Conservation (phyloP, 1,139 yeast genomes). For the Pneumocystis carinii region DNA sequence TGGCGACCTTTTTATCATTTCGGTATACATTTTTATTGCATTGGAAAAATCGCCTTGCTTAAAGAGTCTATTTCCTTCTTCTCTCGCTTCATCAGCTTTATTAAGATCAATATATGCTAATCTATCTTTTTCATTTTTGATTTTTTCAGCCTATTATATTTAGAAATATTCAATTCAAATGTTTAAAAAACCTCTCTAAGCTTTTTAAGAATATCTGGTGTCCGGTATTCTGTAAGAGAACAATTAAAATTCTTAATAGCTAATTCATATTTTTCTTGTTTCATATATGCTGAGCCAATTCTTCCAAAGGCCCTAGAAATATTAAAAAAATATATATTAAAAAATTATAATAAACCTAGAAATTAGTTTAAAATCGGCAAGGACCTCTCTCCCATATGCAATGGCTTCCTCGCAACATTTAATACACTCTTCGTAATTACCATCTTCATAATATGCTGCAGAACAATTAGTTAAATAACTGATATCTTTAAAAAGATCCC, state of each 20-base stretch:
- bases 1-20: conserved; percentile 92
- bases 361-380: conserved; percentile 81
- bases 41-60: conserved; percentile 91
- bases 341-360: conserved; percentile 40
- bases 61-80: conserved; percentile 79
- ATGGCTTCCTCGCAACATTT: conserved; percentile 68
- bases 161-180: not conserved
- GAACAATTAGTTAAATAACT: conserved; percentile 92
- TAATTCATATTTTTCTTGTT: conserved; percentile 51
- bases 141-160: not conserved
- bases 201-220: conserved; percentile 82
- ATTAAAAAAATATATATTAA: not conserved
- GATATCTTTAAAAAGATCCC: conserved; percentile 67
- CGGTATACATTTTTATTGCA: conserved; percentile 88
- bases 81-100: conserved; percentile 89
- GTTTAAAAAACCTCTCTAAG: conserved; percentile 34
- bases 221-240: conserved; percentile 92
- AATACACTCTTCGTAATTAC: conserved; percentile 75
- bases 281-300: conserved; percentile 68
- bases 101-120: conserved; percentile 76
- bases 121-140: conserved; percentile 46
- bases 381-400: conserved; percentile 74
- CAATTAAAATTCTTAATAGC: conserved; percentile 76
- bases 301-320: conserved; percentile 49
- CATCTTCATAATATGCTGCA: conserved; percentile 94